Base-by-base conservation (phyloP, 495 filamentous ascomycete species). In the Penicillium bialowiezense region DNA sequence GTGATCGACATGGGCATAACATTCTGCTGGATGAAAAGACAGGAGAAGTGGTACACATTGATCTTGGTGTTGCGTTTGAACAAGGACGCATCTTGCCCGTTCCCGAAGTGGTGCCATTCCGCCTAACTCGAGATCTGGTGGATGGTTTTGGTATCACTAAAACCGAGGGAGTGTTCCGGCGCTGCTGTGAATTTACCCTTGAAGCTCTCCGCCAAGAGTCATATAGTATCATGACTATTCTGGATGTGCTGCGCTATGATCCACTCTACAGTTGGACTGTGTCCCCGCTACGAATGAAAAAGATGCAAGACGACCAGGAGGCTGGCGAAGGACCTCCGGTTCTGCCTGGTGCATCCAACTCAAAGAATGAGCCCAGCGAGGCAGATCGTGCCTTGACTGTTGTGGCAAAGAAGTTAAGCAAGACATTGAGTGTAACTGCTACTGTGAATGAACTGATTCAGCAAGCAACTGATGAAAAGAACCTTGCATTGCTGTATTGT, bases 391-490 rank as follows among this genome's bases (percentile, higher is more conserved):
- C 93, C 7, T 72, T 98, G 52, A 88, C 87, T 31, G 90, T 97
- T 14, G 95, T 98, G 18, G 82, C 86, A 50, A 97, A 95, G 78
- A 98, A 98, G 72, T 68, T 98, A 59, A 85, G 83, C 56, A 95
- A 95, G 74, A 92, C 87, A 34, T 67, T 98, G 58, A 97, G 93
- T 65, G 93, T 96, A 15, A 84, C 83, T 44, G 93, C 93, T 13
- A 96, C 91, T 33, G 93, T 98, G 21, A 97, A 96, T 59, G 93
- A 97, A 63, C 70, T 98, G 46, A 97, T 97, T 52, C 93, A 97
- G 64, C 87, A 92, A 70, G 92, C 95, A 18, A 90, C 84, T 9
- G 95, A 97, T 70, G 91, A 93, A 73, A 78, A 81, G 60, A 97
- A 98, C 65, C 65, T 98, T 58, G 95, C 95, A 3, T 81, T 97